Percentiles rank a stretch among this genome's conserved stretches.
These are phyloP conservation scores for Cryptococcus hybrid DNA, from an alignment of 1,284 basidiomycete species.

Conservation along the genomic window DNA sequence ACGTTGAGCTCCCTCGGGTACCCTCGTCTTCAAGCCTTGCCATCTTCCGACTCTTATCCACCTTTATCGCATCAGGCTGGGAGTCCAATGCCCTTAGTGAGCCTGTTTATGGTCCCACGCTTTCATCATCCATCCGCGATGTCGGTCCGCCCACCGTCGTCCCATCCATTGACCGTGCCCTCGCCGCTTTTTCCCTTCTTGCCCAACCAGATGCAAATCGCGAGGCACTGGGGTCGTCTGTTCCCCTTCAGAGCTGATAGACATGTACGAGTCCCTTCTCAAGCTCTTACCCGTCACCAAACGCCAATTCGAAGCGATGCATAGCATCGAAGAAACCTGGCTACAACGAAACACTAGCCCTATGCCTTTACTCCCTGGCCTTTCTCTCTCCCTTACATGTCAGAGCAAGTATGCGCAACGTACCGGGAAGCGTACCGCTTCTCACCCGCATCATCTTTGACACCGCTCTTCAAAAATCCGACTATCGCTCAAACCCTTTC, in stretches of 20 bases:
- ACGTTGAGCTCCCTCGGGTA: constrained; percentile 52
- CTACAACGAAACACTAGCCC: constrained; percentile 72
- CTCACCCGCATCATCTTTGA: constrained; percentile 51
- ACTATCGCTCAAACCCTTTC: constrained; percentile 58
- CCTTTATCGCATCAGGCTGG: constrained; percentile 58
- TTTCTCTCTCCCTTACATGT: constrained; percentile 75
- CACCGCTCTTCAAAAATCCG: constrained; percentile 48
- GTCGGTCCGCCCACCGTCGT: constrained; percentile 20
- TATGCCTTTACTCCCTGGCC: constrained; percentile 80
- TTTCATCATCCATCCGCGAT: constrained; percentile 20
- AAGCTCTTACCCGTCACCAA: constrained; percentile 77
- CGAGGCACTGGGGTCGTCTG: constrained; percentile 61
- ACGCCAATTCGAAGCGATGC: constrained; percentile 65
- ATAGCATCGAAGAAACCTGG: constrained; percentile 63
- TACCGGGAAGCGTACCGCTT: constrained; percentile 47
- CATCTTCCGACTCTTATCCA: constrained; percentile 67
- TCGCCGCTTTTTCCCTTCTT: constrained; percentile 78
- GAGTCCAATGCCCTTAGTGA: constrained; percentile 61
- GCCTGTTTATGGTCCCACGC: constrained; percentile 44
- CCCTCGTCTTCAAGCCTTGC: constrained; percentile 55
- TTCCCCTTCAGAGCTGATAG: constrained; percentile 63
- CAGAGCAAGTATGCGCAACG: constrained; percentile 65
- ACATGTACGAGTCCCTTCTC: constrained; percentile 67
- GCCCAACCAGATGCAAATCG: constrained; percentile 77
- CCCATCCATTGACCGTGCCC: constrained; percentile 54